Evolutionary conservation across 148 eudicot species (phyloP).

Genomic region (Selenicereus undatus): DNA sequence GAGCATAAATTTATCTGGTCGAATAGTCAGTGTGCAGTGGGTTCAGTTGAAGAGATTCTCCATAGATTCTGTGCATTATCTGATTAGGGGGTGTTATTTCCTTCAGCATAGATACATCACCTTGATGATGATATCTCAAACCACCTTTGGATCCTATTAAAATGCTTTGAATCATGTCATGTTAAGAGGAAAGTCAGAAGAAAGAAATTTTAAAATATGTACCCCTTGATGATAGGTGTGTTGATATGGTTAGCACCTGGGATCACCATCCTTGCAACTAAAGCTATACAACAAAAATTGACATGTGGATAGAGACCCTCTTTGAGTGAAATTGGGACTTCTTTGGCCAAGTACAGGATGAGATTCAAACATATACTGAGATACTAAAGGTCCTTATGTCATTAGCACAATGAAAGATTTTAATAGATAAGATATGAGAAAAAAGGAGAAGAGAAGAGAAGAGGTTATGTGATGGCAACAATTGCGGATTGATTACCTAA

Average conservation of each 20-base stretch:
- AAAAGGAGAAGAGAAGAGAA: background rate
- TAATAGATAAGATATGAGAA: background rate
- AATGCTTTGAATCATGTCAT: background rate
- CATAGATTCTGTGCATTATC: no score
- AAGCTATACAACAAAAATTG: no score
- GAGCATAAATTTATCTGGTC: no score
- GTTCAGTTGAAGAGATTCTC: no score
- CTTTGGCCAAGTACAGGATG: background rate
- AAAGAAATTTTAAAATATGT: background rate
- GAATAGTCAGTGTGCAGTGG: no score
- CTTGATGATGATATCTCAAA: background rate
- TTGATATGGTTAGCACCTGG: background rate
- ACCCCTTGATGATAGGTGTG: background rate
- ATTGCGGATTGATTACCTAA: background rate
- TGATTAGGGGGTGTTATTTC: background rate
- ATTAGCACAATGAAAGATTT: background rate
- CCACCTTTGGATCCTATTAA: background rate
- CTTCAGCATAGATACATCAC: background rate
- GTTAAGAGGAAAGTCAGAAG: background rate
- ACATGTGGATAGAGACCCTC: background rate
- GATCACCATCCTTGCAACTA: no score
- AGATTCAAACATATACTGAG: background rate
- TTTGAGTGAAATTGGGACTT: background rate
- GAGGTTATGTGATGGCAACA: background rate
- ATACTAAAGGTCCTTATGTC: background rate